A percentile compares a stretch with the other conserved stretches of the same genome.
Evolutionary conservation across 495 filamentous ascomycete species (phyloP).

Genomic region (Tuber aestivum): DNA sequence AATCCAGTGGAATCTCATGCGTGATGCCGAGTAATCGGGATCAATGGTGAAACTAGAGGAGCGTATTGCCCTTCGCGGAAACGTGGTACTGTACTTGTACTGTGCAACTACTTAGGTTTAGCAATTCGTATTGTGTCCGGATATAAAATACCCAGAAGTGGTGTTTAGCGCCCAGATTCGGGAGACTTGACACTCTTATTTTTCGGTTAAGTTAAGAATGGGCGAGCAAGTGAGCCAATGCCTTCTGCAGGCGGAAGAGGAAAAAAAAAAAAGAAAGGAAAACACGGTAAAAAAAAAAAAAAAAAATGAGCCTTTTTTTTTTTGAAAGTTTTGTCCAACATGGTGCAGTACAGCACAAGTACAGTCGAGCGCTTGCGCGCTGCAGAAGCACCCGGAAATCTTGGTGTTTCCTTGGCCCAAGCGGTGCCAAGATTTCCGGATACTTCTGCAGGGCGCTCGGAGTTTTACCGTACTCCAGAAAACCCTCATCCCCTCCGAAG

Average conservation of each 20-base stretch:
- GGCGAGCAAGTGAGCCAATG: not conserved
- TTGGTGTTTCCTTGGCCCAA: too few relatives aligned
- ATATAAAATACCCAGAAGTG: not conserved
- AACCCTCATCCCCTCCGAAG: not conserved
- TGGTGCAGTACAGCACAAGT: too few relatives aligned
- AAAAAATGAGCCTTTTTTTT: not conserved
- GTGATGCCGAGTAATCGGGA: not conserved
- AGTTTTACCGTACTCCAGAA: not conserved
- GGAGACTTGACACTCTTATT: too few relatives aligned
- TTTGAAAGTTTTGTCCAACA: too few relatives aligned
- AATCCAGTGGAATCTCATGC: not conserved
- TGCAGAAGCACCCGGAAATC: too few relatives aligned
- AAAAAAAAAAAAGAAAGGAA: not conserved
- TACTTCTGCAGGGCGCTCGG: not conserved
- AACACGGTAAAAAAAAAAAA: too few relatives aligned
- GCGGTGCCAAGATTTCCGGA: not conserved
- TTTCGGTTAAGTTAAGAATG: not conserved
- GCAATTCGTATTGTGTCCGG: not conserved
- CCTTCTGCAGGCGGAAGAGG: not conserved
- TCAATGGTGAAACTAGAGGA: not conserved
- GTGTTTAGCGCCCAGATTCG: too few relatives aligned
- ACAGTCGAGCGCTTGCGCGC: too few relatives aligned
- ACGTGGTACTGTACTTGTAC: not conserved
- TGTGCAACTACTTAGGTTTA: not conserved
- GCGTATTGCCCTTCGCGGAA: not conserved